Conservation (phyloP, 495 filamentous ascomycete species). For the Neurospora sp. region DNA sequence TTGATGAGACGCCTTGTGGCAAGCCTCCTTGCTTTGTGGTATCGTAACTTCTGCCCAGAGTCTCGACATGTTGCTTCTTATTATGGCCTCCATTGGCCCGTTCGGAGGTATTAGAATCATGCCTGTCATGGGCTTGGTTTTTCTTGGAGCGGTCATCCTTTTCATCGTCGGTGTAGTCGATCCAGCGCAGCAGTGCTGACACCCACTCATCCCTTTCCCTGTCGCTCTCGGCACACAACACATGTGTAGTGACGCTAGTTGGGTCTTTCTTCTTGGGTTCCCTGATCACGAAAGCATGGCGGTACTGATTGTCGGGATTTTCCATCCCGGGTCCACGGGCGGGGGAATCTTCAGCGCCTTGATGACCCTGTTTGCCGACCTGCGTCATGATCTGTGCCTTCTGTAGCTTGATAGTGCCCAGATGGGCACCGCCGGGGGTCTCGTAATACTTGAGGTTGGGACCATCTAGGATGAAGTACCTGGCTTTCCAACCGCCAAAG, state of each 20-base stretch:
- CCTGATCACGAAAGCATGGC: conserved; percentile 88
- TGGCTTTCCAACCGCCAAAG: conserved; percentile 97
- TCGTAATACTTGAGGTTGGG: conserved; percentile 89
- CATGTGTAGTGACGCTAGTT: conserved; percentile 80
- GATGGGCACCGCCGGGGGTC: conserved; percentile 70
- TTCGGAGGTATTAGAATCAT: conserved; percentile 18
- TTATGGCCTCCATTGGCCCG: conserved; percentile 26
- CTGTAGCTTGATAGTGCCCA: conserved; percentile 86
- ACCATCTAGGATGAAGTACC: conserved; percentile 87
- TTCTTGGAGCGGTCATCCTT: conserved; percentile 33
- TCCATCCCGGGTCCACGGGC: conserved; percentile 53
- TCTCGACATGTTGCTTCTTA: conserved; percentile 36
- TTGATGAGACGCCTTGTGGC: conserved; percentile 30
- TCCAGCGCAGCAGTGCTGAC: conserved; percentile 76
- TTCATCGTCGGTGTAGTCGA: conserved; percentile 60
- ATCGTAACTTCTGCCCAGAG: conserved; percentile 54
- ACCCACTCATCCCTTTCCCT: conserved; percentile 91
- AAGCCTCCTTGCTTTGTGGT: conserved; percentile 58
- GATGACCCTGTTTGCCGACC: conserved; percentile 79
- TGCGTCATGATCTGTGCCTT: conserved; percentile 89
- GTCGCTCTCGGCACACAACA: conserved; percentile 92
- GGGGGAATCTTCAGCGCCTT: conserved; percentile 46
- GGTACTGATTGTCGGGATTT: conserved; percentile 79
- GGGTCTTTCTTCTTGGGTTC: conserved; percentile 97
- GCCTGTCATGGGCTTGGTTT: conserved; percentile 25